Conservation (phyloP, 768 basidiomycete species). For the Lepiota brunneoincarnata region DNA sequence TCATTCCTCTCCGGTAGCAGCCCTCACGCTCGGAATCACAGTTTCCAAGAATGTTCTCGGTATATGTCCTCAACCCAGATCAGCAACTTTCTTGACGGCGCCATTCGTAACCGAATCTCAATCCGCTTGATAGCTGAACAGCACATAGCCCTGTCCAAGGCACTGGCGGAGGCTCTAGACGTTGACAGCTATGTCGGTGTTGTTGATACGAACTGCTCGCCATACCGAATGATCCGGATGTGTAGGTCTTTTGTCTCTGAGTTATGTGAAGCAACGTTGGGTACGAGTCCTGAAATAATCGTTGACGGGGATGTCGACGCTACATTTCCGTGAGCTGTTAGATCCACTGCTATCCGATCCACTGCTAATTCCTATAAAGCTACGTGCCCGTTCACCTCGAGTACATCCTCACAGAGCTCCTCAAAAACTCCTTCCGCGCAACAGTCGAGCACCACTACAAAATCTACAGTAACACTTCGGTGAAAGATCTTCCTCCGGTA, state of each 20-base stretch:
- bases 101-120: slow-evolving; percentile 84
- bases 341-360: slow-evolving; percentile 1
- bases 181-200: slow-evolving; percentile 58
- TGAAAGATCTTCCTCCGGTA: slow-evolving; percentile 59
- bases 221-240: slow-evolving; percentile 69
- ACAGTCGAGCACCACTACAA: slow-evolving; percentile 69
- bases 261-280: slow-evolving; percentile 82
- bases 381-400: slow-evolving; percentile 90
- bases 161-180: slow-evolving; percentile 41
- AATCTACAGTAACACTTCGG: slow-evolving; percentile 3
- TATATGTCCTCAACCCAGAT: slow-evolving; percentile 85
- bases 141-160: slow-evolving; percentile 80
- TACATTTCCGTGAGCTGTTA: slow-evolving; percentile 71
- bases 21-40: slow-evolving; percentile 20
- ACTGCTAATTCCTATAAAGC: slow-evolving; percentile 33
- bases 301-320: slow-evolving; percentile 71
- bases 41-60: slow-evolving; percentile 82
- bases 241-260: slow-evolving; percentile 84
- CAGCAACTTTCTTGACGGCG: slow-evolving; percentile 75
- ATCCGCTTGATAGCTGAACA: slow-evolving; percentile 89
- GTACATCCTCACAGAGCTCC: slow-evolving; percentile 86
- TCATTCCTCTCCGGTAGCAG: not conserved
- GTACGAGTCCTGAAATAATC: slow-evolving; percentile 60
- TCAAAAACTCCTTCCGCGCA: slow-evolving; percentile 90
- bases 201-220: slow-evolving; percentile 71